These are phyloP conservation scores for Nigrospora sphaerica DNA, from an alignment of 2,329 filamentous ascomycete genomes.

Conservation along the genomic window DNA sequence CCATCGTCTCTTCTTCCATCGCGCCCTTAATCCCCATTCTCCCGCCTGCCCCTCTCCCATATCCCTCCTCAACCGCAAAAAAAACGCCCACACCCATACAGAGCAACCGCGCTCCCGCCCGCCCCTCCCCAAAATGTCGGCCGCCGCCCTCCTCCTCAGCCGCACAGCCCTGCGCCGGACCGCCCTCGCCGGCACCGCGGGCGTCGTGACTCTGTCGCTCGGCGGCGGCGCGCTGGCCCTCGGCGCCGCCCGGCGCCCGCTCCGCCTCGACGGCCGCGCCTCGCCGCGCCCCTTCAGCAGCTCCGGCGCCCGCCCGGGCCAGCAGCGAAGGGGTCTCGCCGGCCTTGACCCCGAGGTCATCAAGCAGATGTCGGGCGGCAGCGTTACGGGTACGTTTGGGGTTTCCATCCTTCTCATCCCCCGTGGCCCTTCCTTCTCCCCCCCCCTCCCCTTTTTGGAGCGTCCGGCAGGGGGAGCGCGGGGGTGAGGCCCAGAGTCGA, in stretches of 20 bases:
- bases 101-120: no score
- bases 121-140: background rate
- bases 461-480: no score
- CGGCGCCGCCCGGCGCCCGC: conserved; percentile 6
- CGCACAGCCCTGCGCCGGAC: conserved; percentile 20
- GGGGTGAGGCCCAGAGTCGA: no score
- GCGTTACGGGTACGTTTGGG: conserved; percentile 10
- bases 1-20: no score
- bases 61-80: no score
- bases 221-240: conserved; percentile 18
- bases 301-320: no score
- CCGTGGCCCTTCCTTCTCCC: background rate
- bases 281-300: conserved; percentile 7
- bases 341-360: conserved; percentile 13
- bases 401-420: conserved; percentile 2
- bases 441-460: no score
- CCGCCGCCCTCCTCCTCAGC: conserved; percentile 9
- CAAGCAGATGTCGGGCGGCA: conserved; percentile 13
- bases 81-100: no score
- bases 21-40: no score
- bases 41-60: no score
- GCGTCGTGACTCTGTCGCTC: conserved; percentile 26
- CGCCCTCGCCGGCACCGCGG: conserved; percentile 13
- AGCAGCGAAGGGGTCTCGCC: conserved; percentile 8
- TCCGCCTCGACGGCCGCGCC: conserved; percentile 14